Conservation (phyloP, 139 green algal genomes). For the Chlorella vulgaris region DNA sequence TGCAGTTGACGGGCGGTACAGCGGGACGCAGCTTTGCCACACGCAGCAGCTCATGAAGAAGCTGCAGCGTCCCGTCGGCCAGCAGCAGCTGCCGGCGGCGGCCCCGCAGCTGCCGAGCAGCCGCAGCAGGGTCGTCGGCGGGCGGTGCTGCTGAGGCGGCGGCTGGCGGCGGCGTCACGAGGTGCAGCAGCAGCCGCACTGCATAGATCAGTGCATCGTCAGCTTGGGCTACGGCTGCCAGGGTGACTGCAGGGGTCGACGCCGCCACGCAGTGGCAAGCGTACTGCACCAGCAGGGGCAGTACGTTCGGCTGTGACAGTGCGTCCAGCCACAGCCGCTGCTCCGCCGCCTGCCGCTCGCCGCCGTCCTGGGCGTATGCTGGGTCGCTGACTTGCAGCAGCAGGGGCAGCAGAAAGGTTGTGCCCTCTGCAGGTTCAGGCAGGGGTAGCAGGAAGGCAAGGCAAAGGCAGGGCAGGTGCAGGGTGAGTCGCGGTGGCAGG, state of each 20-base stretch:
- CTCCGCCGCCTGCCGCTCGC: not conserved
- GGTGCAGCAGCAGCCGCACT: not conserved
- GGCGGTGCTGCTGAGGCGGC: not conserved
- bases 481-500: no score
- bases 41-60: constrained; percentile 17
- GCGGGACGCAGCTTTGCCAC: not conserved
- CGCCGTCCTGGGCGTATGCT: not conserved
- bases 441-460: not conserved
- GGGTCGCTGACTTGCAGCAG: constrained; percentile 34
- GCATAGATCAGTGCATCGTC: constrained; percentile 21
- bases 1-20: not conserved
- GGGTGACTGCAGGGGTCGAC: not conserved
- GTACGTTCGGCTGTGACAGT: not conserved
- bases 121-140: not conserved
- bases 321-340: constrained; percentile 12
- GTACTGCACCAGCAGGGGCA: not conserved
- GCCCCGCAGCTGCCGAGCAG: not conserved
- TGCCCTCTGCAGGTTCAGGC: constrained; percentile 10
- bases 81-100: not conserved
- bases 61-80: not conserved
- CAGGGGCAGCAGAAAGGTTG: constrained; percentile 26
- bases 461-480: not conserved
- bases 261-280: not conserved
- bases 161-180: not conserved
- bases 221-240: not conserved